Base-by-base conservation (phyloP, 2,329 filamentous ascomycete species). In the Claviceps purpurea region DNA sequence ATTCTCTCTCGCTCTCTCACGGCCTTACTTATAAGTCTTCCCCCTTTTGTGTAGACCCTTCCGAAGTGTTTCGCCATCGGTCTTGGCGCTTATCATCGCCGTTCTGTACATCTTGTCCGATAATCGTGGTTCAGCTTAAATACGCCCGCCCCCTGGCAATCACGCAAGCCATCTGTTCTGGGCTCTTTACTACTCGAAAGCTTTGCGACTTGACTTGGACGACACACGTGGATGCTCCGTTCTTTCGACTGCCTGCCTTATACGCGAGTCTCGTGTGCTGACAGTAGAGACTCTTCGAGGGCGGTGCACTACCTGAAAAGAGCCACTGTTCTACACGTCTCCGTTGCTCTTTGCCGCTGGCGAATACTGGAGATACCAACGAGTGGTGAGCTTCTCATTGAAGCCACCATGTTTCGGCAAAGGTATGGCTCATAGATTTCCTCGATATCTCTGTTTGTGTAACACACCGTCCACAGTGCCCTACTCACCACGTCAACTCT, bases 321-420 rank as follows among this genome's bases (percentile, higher is more conserved):
- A n/a, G 37, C 30, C 20, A 34, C 34, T 14, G 26, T 26, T 11
- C 30, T 10, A 42, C n/a, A 43, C 30, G 20, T 39, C 38, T 24
- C 34, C 20, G 22, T 26, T 34, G 11, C 34, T n/a, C n/a, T 18
- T 50, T 20, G 34, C 46, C 30, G 42, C 49, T 20, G 20, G 30
- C 30, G 30, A 11, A 11, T 4, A 34, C 43, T 41, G 13, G 42
- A 20, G 22, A 46, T 43, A 50, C 34, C 40, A 22, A 34, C 20
- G n/a, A 37, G 30, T 39, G 42, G 47, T 18, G 30, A 41, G 39
- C 34, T 34, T 38, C 47, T 20, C 46, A 34, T 37, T n/a, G 18
- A 52, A 38, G 34, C 34, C 53, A 51, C 49, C 51, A 58, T 58
- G 56, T 58, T 58, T 52, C 53, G 55, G 41, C 56, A 58, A 53